Evolutionary conservation across 23 red algal species (phyloP).

Genomic region (Cyanidioschyzon merolae): DNA sequence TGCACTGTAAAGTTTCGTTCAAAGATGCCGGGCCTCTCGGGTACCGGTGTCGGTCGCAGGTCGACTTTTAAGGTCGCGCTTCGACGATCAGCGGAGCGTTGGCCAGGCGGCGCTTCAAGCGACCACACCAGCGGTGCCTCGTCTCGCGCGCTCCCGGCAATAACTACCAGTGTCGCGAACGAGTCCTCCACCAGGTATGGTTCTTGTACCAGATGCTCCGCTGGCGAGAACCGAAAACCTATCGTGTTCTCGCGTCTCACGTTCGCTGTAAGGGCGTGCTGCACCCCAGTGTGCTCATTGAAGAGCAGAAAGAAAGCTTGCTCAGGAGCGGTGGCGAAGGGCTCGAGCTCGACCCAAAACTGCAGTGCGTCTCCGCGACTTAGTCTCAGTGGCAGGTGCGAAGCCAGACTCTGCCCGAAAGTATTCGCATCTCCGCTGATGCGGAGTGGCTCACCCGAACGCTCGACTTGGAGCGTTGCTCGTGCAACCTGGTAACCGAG

Average conservation of each 20-base stretch:
- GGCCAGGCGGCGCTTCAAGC: not conserved
- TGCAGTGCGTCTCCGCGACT: not conserved
- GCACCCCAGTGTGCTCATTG: not conserved
- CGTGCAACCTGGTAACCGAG: not conserved
- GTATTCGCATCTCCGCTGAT: not conserved
- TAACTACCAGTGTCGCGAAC: not conserved
- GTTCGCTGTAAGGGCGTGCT: not conserved
- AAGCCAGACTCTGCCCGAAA: not conserved
- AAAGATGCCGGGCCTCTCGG: not conserved
- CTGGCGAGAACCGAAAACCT: not conserved
- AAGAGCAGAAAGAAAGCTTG: slow-evolving; percentile 1
- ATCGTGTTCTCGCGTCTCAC: not conserved
- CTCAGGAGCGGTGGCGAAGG: not conserved
- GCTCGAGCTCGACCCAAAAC: slow-evolving; percentile 4
- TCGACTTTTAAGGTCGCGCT: not conserved
- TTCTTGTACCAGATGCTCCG: not conserved
- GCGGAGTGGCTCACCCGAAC: not conserved
- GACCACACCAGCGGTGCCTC: slow-evolving; percentile 7
- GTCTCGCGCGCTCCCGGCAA: not conserved
- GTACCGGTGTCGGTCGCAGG: not conserved
- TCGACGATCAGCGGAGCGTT: not conserved
- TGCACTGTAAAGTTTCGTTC: not conserved
- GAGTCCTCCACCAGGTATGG: not conserved
- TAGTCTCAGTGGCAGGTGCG: not conserved
- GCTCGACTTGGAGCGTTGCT: not conserved